Evolutionary conservation across 2,329 filamentous ascomycete species (phyloP).

Genomic region (Colletotrichum tofieldiae): DNA sequence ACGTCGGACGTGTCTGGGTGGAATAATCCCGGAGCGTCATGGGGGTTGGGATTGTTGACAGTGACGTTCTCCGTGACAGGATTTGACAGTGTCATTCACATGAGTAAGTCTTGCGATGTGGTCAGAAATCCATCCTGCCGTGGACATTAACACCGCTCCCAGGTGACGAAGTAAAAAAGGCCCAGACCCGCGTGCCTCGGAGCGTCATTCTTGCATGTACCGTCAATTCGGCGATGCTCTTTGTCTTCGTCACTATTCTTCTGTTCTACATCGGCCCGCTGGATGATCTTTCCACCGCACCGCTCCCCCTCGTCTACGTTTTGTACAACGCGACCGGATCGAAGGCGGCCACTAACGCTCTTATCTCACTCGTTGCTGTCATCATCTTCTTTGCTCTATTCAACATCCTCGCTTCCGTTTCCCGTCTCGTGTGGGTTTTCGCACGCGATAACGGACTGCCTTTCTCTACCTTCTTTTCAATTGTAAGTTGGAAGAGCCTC

Average conservation of each 20-base stretch:
- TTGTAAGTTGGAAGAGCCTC: not conserved
- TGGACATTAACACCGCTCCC: not conserved
- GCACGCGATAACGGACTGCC: not conserved
- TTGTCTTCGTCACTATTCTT: not conserved
- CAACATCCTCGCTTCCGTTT: conserved; percentile 10
- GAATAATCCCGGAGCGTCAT: not conserved
- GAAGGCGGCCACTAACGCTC: not conserved
- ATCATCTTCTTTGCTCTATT: conserved; percentile 6
- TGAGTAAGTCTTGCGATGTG: not conserved
- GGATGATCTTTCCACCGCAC: not conserved
- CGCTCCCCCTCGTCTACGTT: not conserved
- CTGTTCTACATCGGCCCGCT: conserved; percentile 9
- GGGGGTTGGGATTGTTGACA: not conserved
- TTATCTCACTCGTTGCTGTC: not conserved
- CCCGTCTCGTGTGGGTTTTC: conserved; percentile 7
- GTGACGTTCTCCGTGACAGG: conserved; percentile 12
- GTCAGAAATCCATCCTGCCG: too few species aligned
- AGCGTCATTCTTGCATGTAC: conserved; percentile 8
- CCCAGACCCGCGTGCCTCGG: conserved; percentile 3
- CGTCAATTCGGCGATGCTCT: conserved; percentile 2
- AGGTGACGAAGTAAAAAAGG: conserved; percentile 1
- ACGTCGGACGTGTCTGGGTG: not conserved
- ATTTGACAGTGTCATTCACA: conserved; percentile 8
- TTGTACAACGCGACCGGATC: conserved; percentile 2
- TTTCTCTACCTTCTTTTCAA: not conserved